Conservation (phyloP, 2,329 filamentous ascomycete species). For the Neopestalotiopsis sp. region DNA sequence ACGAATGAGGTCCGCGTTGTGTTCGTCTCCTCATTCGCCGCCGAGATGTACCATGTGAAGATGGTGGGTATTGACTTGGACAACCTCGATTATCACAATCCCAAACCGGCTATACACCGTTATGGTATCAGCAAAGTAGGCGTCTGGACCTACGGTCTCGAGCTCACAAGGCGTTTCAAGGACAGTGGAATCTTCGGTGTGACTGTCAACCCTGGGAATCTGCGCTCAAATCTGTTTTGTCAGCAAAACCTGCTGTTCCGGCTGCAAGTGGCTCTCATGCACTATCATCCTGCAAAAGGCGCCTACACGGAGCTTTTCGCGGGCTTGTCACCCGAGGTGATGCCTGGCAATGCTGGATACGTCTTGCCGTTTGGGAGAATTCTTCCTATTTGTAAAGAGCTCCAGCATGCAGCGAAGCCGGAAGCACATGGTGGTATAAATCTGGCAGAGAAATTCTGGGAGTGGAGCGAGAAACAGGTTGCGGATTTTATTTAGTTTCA, state of each 20-base stretch:
- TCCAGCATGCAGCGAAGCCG: background rate
- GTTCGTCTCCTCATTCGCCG: conserved; percentile 14
- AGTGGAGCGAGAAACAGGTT: conserved; percentile 9
- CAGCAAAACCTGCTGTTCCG: background rate
- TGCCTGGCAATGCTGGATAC: background rate
- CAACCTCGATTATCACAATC: conserved; percentile 23
- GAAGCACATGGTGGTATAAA: background rate
- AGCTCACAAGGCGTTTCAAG: background rate
- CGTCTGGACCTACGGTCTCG: background rate
- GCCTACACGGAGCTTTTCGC: conserved; percentile 7
- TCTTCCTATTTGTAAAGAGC: background rate
- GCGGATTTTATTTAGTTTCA: too few relatives aligned
- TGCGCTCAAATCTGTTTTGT: background rate
- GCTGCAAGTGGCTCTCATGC: background rate
- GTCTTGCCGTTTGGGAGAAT: background rate
- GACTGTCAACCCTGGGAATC: conserved; percentile 11
- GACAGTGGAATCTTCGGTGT: conserved; percentile 7
- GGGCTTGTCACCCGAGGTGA: background rate
- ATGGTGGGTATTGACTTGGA: conserved; percentile 22
- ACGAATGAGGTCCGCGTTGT: conserved; percentile 17
- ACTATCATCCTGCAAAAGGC: background rate
- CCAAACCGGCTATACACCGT: conserved; percentile 15
- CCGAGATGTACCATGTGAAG: conserved; percentile 17
- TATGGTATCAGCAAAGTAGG: conserved; percentile 9
- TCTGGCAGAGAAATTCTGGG: background rate